Percentiles rank a stretch among this genome's conserved stretches.
These are phyloP conservation scores for Phytomonas sp. DNA, from an alignment of 208 protist genomes.

Conservation along the genomic window DNA sequence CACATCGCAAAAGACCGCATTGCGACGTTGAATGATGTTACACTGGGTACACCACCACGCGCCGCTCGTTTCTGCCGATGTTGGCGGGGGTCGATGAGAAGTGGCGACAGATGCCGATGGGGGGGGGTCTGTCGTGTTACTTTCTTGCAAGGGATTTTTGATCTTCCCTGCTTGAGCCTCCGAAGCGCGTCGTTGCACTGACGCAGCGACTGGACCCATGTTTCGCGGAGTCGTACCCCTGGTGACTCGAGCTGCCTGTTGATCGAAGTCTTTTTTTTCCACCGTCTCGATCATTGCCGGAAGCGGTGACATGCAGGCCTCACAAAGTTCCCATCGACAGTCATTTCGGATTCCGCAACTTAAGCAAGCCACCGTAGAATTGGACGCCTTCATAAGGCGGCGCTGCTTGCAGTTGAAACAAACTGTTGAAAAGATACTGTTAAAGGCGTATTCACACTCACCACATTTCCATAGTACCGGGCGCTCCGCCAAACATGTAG, in stretches of 20 bases:
- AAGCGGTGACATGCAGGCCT: constrained; percentile 37
- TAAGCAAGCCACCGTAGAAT: constrained; percentile 33
- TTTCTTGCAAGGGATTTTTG: neutral
- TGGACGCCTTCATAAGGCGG: constrained; percentile 19
- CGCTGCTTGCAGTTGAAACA: constrained; percentile 34
- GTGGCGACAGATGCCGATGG: neutral
- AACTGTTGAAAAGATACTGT: constrained; percentile 30
- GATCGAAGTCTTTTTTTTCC: neutral
- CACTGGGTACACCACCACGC: constrained; percentile 71
- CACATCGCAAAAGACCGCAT: constrained; percentile 79
- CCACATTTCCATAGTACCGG: constrained; percentile 48
- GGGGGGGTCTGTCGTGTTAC: neutral
- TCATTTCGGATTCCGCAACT: constrained; percentile 52
- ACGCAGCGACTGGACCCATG: neutral
- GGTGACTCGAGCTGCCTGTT: neutral
- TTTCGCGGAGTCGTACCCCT: neutral
- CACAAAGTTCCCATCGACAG: constrained; percentile 75
- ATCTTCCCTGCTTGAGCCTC: neutral
- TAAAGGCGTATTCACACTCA: constrained; percentile 23
- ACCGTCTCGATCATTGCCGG: neutral
- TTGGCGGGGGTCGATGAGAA: neutral
- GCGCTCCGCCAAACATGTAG: constrained; percentile 43
- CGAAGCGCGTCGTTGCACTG: neutral
- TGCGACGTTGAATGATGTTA: constrained; percentile 72
- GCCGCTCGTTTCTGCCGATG: constrained; percentile 8